Evolutionary conservation across 169 alveolate genomes (phyloP).

Genomic region (Plasmodium gallinaceum): DNA sequence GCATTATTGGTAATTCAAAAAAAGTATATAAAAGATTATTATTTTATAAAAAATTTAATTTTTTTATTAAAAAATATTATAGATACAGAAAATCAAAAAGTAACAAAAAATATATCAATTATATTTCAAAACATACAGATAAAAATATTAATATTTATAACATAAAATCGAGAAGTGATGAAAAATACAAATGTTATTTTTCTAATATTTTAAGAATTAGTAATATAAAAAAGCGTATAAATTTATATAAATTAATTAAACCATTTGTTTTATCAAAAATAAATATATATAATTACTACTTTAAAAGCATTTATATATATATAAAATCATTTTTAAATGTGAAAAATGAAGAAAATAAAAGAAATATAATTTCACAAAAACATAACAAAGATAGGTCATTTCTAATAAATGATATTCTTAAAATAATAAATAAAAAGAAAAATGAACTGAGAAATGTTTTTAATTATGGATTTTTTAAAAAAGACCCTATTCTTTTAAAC

Average conservation of each 20-base stretch:
- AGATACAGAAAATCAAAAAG: neutral
- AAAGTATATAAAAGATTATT: neutral
- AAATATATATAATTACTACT: no score
- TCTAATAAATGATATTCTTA: neutral
- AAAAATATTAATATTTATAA: constrained; percentile 4
- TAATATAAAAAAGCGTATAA: neutral
- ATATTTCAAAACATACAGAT: neutral
- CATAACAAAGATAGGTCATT: neutral
- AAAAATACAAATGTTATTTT: neutral
- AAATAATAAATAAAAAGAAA: neutral
- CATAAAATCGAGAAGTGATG: neutral
- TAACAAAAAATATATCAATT: neutral
- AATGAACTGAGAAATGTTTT: neutral
- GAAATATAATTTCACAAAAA: neutral
- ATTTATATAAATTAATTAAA: neutral
- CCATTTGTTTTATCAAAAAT: neutral
- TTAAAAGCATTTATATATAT: neutral
- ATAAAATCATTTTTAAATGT: neutral
- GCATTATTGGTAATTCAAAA: neutral
- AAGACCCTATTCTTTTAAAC: constrained; percentile 4
- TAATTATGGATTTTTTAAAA: constrained; percentile 11
- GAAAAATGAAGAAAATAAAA: constrained; percentile 2
- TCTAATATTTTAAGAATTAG: neutral
- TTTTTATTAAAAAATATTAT: neutral
- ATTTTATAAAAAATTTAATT: no score